Percentiles rank a stretch among this genome's conserved stretches.
Evolutionary conservation across 2,329 filamentous ascomycete genomes (phyloP).

Genomic region (Alternaria panax): DNA sequence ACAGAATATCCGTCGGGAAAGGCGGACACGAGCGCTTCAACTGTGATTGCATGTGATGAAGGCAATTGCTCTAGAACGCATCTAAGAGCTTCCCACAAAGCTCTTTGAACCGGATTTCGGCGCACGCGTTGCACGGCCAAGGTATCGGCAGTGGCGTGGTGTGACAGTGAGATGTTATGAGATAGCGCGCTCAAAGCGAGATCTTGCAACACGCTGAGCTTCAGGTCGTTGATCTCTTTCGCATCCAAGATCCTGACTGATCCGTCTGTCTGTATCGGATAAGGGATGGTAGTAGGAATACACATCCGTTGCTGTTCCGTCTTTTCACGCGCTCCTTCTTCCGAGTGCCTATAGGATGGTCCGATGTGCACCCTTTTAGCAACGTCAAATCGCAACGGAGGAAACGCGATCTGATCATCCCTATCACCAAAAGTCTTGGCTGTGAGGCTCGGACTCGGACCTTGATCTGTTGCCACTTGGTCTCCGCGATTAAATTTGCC

Average conservation of each 20-base stretch:
- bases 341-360: not conserved
- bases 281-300: conserved; percentile 28
- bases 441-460: too few relatives aligned
- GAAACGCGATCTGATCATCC: not conserved
- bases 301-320: conserved; percentile 22
- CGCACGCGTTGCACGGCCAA: not conserved
- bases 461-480: rapidly evolving
- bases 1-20: conserved; percentile 59
- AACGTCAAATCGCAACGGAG: conserved; percentile 9
- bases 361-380: not conserved
- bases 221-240: not conserved
- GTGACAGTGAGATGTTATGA: conserved; percentile 22
- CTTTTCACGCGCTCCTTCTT: not conserved
- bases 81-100: conserved; percentile 25
- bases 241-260: not conserved
- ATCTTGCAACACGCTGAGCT: conserved; percentile 10
- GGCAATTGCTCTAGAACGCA: conserved; percentile 23
- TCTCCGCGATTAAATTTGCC: not conserved
- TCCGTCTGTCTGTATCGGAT: not conserved
- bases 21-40: conserved; percentile 21
- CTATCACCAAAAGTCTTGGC: not conserved
- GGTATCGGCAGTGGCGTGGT: not conserved
- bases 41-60: conserved; percentile 19
- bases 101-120: conserved; percentile 35
- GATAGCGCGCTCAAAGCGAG: conserved; percentile 20